Percentiles rank a stretch among this genome's conserved stretches.
Conservation (phyloP, 1,139 yeast genomes). For the Kazachstania sp. region DNA sequence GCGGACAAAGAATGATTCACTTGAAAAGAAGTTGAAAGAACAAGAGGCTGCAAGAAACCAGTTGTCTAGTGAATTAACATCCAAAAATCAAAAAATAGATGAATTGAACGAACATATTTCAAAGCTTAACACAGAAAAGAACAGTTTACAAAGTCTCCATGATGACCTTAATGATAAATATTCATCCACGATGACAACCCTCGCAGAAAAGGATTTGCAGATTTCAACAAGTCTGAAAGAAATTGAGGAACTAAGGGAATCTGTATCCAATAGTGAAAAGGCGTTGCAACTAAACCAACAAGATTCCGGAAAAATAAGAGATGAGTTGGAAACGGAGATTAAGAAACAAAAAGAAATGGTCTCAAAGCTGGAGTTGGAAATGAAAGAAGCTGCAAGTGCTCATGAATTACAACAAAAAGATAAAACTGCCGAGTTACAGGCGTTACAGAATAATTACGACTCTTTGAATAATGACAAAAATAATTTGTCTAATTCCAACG, state of each 20-base stretch:
- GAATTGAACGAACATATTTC: not conserved
- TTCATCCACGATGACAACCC: not conserved
- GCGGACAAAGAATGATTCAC: not conserved
- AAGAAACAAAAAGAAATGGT: not conserved
- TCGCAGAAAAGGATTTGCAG: not conserved
- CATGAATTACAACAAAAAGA: not conserved
- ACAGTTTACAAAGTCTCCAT: not conserved
- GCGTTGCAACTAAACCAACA: not conserved
- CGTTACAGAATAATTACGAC: not conserved
- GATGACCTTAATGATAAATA: not conserved
- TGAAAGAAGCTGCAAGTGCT: not conserved
- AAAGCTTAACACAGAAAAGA: not conserved
- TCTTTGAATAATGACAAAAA: not conserved
- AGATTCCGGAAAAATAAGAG: not conserved
- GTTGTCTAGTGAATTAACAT: not conserved
- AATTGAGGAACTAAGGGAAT: not conserved
- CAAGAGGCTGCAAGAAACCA: not conserved
- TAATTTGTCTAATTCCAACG: slow-evolving; percentile 4
- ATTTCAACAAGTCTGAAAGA: not conserved
- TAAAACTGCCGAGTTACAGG: not conserved
- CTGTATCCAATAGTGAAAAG: not conserved
- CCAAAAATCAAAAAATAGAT: not conserved
- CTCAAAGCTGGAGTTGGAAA: not conserved
- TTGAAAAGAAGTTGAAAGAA: not conserved
- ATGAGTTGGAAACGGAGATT: not conserved